Evolutionary conservation across 2,329 filamentous ascomycete genomes (phyloP).

Genomic region (Samsoniella hepiali): DNA sequence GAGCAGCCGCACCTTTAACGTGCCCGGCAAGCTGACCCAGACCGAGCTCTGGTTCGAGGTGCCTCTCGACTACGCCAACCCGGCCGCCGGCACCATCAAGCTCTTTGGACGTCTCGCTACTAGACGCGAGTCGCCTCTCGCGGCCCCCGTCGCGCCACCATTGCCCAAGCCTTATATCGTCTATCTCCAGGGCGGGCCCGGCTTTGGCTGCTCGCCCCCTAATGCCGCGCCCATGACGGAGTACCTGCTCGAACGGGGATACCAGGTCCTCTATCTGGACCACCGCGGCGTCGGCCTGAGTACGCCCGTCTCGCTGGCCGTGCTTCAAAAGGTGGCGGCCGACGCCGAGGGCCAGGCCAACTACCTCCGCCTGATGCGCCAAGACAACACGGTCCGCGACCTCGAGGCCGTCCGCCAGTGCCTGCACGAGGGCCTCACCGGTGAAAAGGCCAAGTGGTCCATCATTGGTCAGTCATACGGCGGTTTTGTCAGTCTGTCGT

Average conservation of each 20-base stretch:
- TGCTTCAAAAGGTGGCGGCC: slow-evolving; percentile 54
- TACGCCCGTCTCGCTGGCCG: slow-evolving; percentile 71
- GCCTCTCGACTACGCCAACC: slow-evolving; percentile 71
- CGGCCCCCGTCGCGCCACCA: slow-evolving; percentile 37
- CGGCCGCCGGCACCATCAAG: slow-evolving; percentile 58
- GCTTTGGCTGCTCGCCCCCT: slow-evolving; percentile 71
- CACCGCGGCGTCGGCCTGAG: slow-evolving; percentile 87
- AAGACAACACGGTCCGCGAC: slow-evolving; percentile 86
- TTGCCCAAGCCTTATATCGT: slow-evolving; percentile 57
- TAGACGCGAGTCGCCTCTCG: slow-evolving; percentile 62
- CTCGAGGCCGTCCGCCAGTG: slow-evolving; percentile 79
- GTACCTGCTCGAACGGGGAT: slow-evolving; percentile 71
- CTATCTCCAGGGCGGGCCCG: slow-evolving; percentile 84
- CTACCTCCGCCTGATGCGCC: slow-evolving; percentile 81
- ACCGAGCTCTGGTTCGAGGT: slow-evolving; percentile 86
- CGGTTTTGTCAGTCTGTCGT: slow-evolving; percentile 80
- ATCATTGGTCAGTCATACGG: slow-evolving; percentile 90
- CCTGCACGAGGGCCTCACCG: slow-evolving; percentile 66
- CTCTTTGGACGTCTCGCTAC: slow-evolving; percentile 75
- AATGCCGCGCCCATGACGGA: slow-evolving; percentile 71
- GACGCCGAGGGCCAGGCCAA: slow-evolving; percentile 68
- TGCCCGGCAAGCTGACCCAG: slow-evolving; percentile 66
- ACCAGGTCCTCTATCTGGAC: slow-evolving; percentile 83
- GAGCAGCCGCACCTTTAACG: slow-evolving; percentile 41
- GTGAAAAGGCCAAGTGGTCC: slow-evolving; percentile 74